Base-by-base conservation (phyloP, 345 rosid genomes). In the Clausena lansium region DNA sequence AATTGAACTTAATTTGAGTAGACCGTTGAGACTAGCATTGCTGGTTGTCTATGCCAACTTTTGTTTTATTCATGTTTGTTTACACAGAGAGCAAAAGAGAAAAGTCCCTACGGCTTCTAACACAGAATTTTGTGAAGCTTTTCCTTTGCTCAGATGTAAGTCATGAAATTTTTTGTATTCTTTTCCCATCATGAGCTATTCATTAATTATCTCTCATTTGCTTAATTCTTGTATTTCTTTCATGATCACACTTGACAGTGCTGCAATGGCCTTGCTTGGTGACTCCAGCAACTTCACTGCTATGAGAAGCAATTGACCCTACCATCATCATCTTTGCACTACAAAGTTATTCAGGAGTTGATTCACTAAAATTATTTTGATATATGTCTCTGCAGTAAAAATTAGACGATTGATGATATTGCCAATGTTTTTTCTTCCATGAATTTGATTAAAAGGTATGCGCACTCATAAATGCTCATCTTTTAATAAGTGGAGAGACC, bases 51-150 rank as follows among this genome's bases (percentile, higher is more conserved):
- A 24, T 36, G 24, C 61, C 32, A 25, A 62, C 54, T 70, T 60
- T 59, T 41, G 30, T 52, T 25, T 32, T 9, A 27, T 69, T 60
- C 5, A 33, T 47, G 35, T 79, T 76, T 30, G 20, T 73, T 73
- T 67, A 58, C 70, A 41, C 79, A 89, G 95, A 89, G 33, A 82
- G 32, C 85, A 90, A 84, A 85, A 91, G 87, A 70, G 97, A 91
- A 82, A 94, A 88, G 68, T 88, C 95, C 55, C 81, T 92, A 11
- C 86, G 91, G 87, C 81, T 81, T 77, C 93, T 92, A 75, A 81
- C 97, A 24, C 92, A 89, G 85, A 94, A 87, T 86, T 90, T 92
- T 67, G 84, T 88, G 82, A 92, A 94, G 91, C 97, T 94, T 78
- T 92, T 92, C 82, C 90, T 94, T 65, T 92, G 92, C 79, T 89